Evolutionary conservation across 1,139 yeast species (phyloP).

Genomic region (Casaregolazyma suthepensis): DNA sequence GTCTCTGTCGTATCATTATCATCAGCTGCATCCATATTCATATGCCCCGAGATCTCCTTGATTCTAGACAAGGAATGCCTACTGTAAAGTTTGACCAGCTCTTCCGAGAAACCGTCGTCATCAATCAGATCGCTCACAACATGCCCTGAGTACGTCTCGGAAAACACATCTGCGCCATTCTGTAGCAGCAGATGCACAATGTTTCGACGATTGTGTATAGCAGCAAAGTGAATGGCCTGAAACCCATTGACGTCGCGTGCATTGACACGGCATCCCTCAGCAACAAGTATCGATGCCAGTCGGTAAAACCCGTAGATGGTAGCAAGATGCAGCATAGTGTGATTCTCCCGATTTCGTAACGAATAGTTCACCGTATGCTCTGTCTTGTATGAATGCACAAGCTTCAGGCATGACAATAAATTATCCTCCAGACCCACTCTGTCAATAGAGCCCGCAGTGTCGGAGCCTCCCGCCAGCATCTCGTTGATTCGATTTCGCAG

Average conservation of each 20-base stretch:
- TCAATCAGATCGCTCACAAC: conserved; percentile 43
- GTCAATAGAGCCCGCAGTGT: conserved; percentile 3
- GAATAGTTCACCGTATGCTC: conserved; percentile 61
- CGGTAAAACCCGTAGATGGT: conserved; percentile 59
- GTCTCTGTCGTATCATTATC: conserved; percentile 2
- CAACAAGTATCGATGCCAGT: conserved; percentile 54
- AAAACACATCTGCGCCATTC: conserved; percentile 55
- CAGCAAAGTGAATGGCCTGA: conserved; percentile 78
- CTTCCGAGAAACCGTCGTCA: conserved; percentile 42
- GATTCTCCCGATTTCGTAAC: conserved; percentile 67
- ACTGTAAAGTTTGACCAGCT: background rate
- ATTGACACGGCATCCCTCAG: conserved; percentile 70
- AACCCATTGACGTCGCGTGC: conserved; percentile 65
- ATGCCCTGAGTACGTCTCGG: conserved; percentile 48
- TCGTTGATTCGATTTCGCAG: conserved; percentile 5
- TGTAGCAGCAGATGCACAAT: conserved; percentile 49
- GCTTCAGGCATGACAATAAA: conserved; percentile 43
- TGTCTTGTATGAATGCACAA: conserved; percentile 56
- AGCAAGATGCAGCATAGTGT: conserved; percentile 75
- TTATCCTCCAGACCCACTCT: conserved; percentile 3
- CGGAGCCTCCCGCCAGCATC: conserved; percentile 1
- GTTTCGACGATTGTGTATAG: conserved; percentile 59
- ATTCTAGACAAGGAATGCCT: background rate
- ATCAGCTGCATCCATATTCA: background rate
- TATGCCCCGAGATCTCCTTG: background rate